These are phyloP conservation scores for Cladophialophora yegresii DNA, from an alignment of 2,329 filamentous ascomycete species.

Conservation along the genomic window DNA sequence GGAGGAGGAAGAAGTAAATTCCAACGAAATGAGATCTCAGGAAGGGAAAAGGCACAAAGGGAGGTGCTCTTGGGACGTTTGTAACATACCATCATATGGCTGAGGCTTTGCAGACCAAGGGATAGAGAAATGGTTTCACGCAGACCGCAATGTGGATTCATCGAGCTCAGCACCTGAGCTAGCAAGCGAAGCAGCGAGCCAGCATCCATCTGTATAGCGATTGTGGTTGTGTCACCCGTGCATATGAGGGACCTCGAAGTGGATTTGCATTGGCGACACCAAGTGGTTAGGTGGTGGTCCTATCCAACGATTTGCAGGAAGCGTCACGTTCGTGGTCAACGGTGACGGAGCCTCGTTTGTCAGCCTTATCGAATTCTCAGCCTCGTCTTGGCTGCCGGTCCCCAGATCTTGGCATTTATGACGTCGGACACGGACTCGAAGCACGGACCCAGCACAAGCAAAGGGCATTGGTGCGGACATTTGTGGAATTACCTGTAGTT, in stretches of 20 bases:
- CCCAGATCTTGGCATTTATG: not conserved
- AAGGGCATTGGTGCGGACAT: not conserved
- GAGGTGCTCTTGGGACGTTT: not conserved
- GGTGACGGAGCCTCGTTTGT: not conserved
- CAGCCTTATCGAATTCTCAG: not conserved
- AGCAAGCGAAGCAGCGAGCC: not conserved
- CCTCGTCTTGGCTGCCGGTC: not conserved
- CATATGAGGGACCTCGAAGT: not conserved
- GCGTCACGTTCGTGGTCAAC: not conserved
- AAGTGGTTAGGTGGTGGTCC: too few relatives aligned
- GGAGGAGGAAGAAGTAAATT: conserved; percentile 47
- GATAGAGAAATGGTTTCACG: not conserved
- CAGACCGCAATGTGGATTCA: not conserved
- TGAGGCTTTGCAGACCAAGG: not conserved
- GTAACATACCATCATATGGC: not conserved
- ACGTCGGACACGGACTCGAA: not conserved
- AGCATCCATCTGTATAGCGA: not conserved
- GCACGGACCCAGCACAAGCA: not conserved
- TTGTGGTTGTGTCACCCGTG: not conserved
- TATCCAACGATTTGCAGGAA: not conserved
- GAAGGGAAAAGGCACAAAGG: not conserved
- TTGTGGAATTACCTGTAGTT: not conserved
- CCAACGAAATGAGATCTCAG: conserved; percentile 1
- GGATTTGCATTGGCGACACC: not conserved
- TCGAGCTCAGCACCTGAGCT: not conserved